Evolutionary conservation across 371 early-diverging fungal species (phyloP).

Genomic region (Synchytrium microbalum): DNA sequence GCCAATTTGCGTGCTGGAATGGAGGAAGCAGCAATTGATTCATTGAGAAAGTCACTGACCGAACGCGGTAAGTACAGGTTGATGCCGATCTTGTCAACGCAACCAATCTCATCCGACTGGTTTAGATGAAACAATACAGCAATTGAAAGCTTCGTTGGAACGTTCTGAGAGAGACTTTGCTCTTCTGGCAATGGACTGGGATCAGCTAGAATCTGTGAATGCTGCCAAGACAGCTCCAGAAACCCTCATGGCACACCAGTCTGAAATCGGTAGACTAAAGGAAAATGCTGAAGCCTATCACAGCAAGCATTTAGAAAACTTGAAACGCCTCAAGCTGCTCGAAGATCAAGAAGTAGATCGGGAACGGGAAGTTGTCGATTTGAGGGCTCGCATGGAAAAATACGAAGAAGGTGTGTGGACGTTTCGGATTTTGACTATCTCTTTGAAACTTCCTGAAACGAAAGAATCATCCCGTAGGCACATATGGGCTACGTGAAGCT

Average conservation of each 20-base stretch:
- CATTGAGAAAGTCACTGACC: background rate
- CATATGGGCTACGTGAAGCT: slow-evolving; percentile 35
- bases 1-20: background rate
- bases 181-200: slow-evolving; percentile 40
- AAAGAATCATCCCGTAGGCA: slow-evolving; percentile 13
- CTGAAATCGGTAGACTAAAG: background rate
- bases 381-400: slow-evolving; percentile 16
- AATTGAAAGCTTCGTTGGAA: slow-evolving; percentile 21
- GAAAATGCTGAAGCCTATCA: slow-evolving; percentile 23
- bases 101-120: background rate
- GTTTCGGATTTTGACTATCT: slow-evolving; percentile 8
- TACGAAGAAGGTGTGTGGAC: slow-evolving; percentile 24
- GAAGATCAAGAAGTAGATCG: slow-evolving; percentile 24
- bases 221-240: slow-evolving; percentile 6
- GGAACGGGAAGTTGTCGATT: slow-evolving; percentile 21
- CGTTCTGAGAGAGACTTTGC: slow-evolving; percentile 36
- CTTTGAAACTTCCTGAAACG: too few species aligned
- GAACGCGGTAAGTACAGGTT: background rate
- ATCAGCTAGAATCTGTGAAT: slow-evolving; percentile 19
- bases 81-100: background rate
- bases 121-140: slow-evolving; percentile 24
- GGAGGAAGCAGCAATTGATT: background rate
- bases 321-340: slow-evolving; percentile 12
- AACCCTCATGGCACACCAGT: background rate
- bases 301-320: slow-evolving; percentile 13